Base-by-base conservation (phyloP, 805 yeast species). In the Komagataella mondaviorum region DNA sequence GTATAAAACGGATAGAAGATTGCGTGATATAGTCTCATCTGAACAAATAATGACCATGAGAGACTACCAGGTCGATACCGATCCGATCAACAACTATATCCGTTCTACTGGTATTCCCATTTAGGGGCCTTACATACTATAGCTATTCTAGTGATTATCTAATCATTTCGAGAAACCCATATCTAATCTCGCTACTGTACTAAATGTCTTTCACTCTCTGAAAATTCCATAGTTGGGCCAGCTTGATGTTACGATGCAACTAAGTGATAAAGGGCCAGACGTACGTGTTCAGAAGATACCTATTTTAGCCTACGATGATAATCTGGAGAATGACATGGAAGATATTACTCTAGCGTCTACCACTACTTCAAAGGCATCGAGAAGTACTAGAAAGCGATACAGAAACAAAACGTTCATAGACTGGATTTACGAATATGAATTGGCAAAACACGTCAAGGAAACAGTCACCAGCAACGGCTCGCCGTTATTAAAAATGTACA, bases 1-100 rank as follows among this genome's bases (percentile, higher is more conserved):
- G 93, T 84, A 80, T 63, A 65, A 72, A 48, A 71, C 72, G 43
- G 91, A 85, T 58, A 76, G 81, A 58, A 77, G 73, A 57, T 67
- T 85, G 55, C 71, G 86, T 59, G 85, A 80, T 53, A 67, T 76
- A 14, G 71, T 83, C 46, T 60, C 78, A 1, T 64, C 64, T 50
- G 78, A 76, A 45, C 68, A 70, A 45, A 70, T 81, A 10, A 63
- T 67, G 12, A 64, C 66, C 36, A 60, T 82, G 60, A 59, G 63
- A 1, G 71, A 66, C 20, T 84, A 83, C 60, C 63, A 72, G 6
- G 57, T 75, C 46, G 77, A 73, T 8, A 67, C 57, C 4, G 90
- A 84, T 62, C 91, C 90, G 7, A 70, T 84, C 45, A 70, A 70
- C 53, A 67, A 62, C 45, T 76, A 76, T 56, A 69, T 71, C 49